A percentile compares a stretch with the other conserved stretches of the same genome.
These are phyloP conservation scores for Fragaria nilgerrensis DNA, from an alignment of 306 rosid species.

Conservation along the genomic window DNA sequence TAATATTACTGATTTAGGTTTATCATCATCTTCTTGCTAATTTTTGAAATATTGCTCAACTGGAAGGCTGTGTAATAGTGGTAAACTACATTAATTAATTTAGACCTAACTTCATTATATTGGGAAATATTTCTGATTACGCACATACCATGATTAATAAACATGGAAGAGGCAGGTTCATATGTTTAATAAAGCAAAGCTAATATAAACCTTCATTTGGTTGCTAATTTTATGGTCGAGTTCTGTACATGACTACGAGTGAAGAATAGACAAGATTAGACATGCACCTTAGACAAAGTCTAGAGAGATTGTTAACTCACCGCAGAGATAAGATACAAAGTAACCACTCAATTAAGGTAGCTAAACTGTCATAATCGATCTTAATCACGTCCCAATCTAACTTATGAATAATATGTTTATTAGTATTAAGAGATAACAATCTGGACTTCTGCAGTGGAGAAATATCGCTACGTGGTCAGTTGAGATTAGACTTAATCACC, in stretches of 20 bases:
- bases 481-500: constrained; percentile 35
- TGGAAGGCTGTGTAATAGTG: constrained; percentile 13
- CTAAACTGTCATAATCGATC: constrained; percentile 40
- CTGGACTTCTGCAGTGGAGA: constrained; percentile 35
- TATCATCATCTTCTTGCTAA: background rate
- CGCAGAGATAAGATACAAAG: constrained; percentile 23
- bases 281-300: background rate
- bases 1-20: background rate
- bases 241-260: background rate
- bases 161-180: background rate
- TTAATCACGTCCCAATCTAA: constrained; percentile 28
- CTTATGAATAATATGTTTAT: constrained; percentile 21
- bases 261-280: background rate
- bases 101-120: constrained; percentile 26
- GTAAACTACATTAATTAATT: background rate
- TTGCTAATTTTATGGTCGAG: background rate
- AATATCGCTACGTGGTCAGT: constrained; percentile 25
- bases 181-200: background rate
- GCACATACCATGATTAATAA: too few relatives aligned
- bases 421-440: constrained; percentile 24
- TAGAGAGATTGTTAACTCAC: constrained; percentile 7
- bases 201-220: background rate
- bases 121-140: too few relatives aligned
- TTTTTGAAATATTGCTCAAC: constrained; percentile 2
- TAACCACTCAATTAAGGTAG: constrained; percentile 31